phyloP scores from a whole-genome alignment of 2,329 filamentous ascomycete species.

The Aspergillus felis region DNA sequence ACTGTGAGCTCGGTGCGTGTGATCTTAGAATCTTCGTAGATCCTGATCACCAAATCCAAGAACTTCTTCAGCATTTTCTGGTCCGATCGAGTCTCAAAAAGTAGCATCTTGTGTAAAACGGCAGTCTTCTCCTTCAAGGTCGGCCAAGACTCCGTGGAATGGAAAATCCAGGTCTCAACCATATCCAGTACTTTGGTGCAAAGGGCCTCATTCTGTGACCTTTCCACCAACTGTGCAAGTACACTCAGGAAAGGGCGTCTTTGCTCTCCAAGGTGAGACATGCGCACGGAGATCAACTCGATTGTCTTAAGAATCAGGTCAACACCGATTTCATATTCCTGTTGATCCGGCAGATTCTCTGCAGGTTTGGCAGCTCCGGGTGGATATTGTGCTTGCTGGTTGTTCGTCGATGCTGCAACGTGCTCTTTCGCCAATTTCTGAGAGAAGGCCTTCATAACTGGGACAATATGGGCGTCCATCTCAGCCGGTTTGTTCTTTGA shows the following conservation, averaged over 20 bases:
- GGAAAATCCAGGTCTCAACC: slow-evolving; percentile 95
- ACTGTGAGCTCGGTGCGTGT: slow-evolving; percentile 93
- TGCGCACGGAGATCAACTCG: slow-evolving; percentile 84
- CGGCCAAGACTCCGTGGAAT: slow-evolving; percentile 89
- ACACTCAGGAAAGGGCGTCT: slow-evolving; percentile 92
- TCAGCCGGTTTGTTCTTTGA: slow-evolving; percentile 78
- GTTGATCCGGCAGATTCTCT: slow-evolving; percentile 55
- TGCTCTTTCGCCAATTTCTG: slow-evolving; percentile 91
- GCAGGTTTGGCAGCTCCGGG: slow-evolving; percentile 37
- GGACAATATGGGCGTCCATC: slow-evolving; percentile 82
- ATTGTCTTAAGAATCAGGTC: slow-evolving; percentile 92
- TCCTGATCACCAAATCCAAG: slow-evolving; percentile 90
- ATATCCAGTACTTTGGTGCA: slow-evolving; percentile 91
- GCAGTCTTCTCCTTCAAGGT: slow-evolving; percentile 99
- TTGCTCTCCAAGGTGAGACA: slow-evolving; percentile 88
- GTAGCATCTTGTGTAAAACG: slow-evolving; percentile 97
- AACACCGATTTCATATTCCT: slow-evolving; percentile 84
- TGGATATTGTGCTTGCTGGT: slow-evolving; percentile 41
- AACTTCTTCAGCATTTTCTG: slow-evolving; percentile 86
- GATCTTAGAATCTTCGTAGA: slow-evolving; percentile 97
- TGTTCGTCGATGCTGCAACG: slow-evolving; percentile 66
- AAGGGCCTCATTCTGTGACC: slow-evolving; percentile 79
- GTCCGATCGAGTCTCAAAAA: slow-evolving; percentile 83
- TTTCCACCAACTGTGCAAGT: slow-evolving; percentile 89
- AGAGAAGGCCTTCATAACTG: slow-evolving; percentile 90